Conservation (phyloP, 257 asterid genomes). For the Primulina tabacum region DNA sequence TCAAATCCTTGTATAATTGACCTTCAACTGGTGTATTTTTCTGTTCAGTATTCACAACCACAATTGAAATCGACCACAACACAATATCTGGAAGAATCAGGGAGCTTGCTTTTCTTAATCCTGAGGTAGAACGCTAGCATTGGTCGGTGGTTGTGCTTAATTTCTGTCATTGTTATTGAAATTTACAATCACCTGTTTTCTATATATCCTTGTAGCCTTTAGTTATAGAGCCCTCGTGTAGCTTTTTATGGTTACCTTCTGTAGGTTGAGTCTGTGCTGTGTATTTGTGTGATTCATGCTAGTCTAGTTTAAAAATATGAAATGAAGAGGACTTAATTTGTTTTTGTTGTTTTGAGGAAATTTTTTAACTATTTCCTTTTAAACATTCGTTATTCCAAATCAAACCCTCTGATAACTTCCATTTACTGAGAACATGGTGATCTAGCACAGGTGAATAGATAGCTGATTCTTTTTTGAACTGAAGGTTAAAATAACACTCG, state of each 20-base stretch:
- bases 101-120: slow-evolving; percentile 98
- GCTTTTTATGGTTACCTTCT: not conserved
- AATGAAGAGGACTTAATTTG: not conserved
- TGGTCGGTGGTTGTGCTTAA: too few species aligned
- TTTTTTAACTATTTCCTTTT: slow-evolving; percentile 6
- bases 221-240: slow-evolving; percentile 9
- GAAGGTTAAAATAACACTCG: slow-evolving; percentile 67
- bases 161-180: not conserved
- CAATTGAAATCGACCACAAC: slow-evolving; percentile 73
- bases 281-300: not conserved
- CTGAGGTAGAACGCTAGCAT: slow-evolving; percentile 54
- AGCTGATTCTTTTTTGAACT: slow-evolving; percentile 10
- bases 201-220: not conserved
- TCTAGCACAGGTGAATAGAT: slow-evolving; percentile 1
- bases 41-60: slow-evolving; percentile 76
- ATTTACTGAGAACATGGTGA: not conserved
- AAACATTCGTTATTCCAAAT: slow-evolving; percentile 4
- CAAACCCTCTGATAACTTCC: slow-evolving; percentile 3
- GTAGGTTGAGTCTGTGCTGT: slow-evolving; percentile 17
- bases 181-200: not conserved
- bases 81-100: slow-evolving; percentile 89
- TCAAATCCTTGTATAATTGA: slow-evolving; percentile 1
- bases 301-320: not conserved
- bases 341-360: slow-evolving; percentile 4
- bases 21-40: slow-evolving; percentile 18